A percentile compares a stretch with the other conserved stretches of the same genome.
Evolutionary conservation across 768 basidiomycete species (phyloP).

Genomic region (Filobasidium floriforme): DNA sequence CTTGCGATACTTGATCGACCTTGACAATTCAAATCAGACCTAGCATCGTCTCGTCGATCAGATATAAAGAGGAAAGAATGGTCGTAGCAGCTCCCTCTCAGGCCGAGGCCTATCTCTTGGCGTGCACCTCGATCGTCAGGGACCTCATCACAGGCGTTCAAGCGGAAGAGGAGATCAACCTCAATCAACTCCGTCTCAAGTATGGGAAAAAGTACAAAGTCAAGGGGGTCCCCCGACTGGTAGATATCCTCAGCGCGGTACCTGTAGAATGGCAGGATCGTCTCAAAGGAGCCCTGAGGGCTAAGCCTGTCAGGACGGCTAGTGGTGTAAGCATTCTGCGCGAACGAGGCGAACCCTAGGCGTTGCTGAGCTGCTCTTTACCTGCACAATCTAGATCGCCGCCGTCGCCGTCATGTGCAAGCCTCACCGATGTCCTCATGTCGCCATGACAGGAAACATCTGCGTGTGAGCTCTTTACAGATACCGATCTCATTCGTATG

Average conservation of each 20-base stretch:
- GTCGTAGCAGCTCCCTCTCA: constrained; percentile 54
- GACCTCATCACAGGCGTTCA: constrained; percentile 63
- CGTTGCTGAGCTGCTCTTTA: constrained; percentile 4
- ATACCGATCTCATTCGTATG: too few species aligned
- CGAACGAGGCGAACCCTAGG: not conserved
- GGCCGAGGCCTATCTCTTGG: constrained; percentile 78
- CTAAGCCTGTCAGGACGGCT: constrained; percentile 90
- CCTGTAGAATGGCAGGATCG: constrained; percentile 95
- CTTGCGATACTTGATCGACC: not conserved
- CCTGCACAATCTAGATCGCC: constrained; percentile 62
- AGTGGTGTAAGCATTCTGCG: constrained; percentile 64
- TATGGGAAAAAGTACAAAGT: constrained; percentile 84
- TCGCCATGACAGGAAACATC: constrained; percentile 99
- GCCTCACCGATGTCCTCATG: constrained; percentile 97
- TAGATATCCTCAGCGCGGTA: constrained; percentile 96
- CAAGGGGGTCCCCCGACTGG: constrained; percentile 80
- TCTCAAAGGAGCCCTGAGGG: constrained; percentile 76
- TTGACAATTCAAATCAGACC: not conserved
- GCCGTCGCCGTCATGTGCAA: constrained; percentile 99
- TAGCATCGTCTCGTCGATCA: not conserved
- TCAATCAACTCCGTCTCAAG: constrained; percentile 78
- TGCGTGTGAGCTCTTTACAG: constrained; percentile 65
- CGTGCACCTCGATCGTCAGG: constrained; percentile 88
- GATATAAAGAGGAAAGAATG: constrained; percentile 24
- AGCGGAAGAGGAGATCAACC: constrained; percentile 74